Conservation (phyloP, 495 filamentous ascomycete genomes). For the Friedmanniomyces simplex region DNA sequence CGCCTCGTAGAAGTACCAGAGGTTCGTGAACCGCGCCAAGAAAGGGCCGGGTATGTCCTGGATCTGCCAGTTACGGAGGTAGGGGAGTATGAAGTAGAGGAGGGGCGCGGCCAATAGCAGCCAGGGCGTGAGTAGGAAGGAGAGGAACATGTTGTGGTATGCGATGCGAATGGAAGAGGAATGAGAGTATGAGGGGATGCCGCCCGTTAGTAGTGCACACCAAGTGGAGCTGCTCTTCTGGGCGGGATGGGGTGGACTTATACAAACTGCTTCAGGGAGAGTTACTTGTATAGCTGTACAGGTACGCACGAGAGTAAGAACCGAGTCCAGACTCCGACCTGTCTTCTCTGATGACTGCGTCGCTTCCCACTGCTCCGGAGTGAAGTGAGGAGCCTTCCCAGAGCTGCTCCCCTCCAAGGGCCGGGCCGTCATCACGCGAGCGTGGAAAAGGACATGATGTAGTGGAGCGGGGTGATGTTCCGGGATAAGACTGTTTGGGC, state of each 20-base stretch:
- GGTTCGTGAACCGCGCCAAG: conserved; percentile 59
- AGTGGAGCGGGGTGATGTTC: neutral
- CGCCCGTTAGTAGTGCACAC: neutral
- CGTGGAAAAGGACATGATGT: neutral
- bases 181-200: neutral
- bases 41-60: conserved; percentile 58
- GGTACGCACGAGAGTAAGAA: too few relatives aligned
- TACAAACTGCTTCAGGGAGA: too few relatives aligned
- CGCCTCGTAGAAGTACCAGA: conserved; percentile 65
- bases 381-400: neutral
- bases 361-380: neutral
- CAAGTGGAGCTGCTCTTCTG: neutral
- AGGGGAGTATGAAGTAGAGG: conserved; percentile 59
- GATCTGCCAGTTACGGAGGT: conserved; percentile 54
- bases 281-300: too few relatives aligned
- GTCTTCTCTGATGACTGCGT: neutral
- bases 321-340: neutral
- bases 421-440: neutral
- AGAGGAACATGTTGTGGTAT: conserved; percentile 31
- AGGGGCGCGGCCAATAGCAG: conserved; percentile 41
- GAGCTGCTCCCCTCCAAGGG: neutral
- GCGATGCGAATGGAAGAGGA: neutral
- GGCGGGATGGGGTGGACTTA: neutral
- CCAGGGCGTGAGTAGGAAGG: conserved; percentile 49
- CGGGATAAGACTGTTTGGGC: too few relatives aligned